Evolutionary conservation across 2,329 filamentous ascomycete species (phyloP).

Genomic region (Clarireedia sp.): DNA sequence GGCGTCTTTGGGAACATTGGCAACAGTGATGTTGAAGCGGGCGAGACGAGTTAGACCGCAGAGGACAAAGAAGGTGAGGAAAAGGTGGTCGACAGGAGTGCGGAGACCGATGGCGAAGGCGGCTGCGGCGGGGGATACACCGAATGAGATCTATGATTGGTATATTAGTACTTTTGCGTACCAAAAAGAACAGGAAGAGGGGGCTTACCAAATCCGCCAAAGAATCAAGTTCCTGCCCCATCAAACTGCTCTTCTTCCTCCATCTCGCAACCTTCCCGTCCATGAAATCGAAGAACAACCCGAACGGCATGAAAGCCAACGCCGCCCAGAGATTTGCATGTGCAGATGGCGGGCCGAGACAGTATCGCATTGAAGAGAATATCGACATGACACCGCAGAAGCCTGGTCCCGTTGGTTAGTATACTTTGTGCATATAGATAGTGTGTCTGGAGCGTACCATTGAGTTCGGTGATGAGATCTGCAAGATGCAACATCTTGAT

Average conservation of each 20-base stretch:
- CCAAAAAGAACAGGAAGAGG: background rate
- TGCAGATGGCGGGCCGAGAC: slow-evolving; percentile 60
- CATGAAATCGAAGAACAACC: slow-evolving; percentile 96
- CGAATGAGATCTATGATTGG: slow-evolving; percentile 76
- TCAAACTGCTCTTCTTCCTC: slow-evolving; percentile 93
- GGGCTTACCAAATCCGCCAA: slow-evolving; percentile 75
- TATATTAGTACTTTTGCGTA: background rate
- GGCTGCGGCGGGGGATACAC: slow-evolving; percentile 76
- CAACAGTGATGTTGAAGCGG: slow-evolving; percentile 94
- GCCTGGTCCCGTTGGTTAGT: slow-evolving; percentile 36
- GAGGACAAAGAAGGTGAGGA: slow-evolving; percentile 81
- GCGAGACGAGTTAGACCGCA: slow-evolving; percentile 89
- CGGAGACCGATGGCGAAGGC: slow-evolving; percentile 87
- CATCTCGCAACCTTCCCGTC: slow-evolving; percentile 94
- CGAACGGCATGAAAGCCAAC: slow-evolving; percentile 81
- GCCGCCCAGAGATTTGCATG: slow-evolving; percentile 71
- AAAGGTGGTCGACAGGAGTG: slow-evolving; percentile 72
- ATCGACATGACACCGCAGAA: slow-evolving; percentile 92
- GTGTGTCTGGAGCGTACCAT: slow-evolving; percentile 44
- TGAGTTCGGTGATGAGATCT: slow-evolving; percentile 75
- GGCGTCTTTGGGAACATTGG: slow-evolving; percentile 82
- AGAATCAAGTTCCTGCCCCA: slow-evolving; percentile 96
- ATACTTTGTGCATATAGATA: slow-evolving; percentile 8
- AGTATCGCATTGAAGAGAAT: slow-evolving; percentile 91
- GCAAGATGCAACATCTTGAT: slow-evolving; percentile 67